These are phyloP conservation scores for Kluyveromyces sp. DNA, from an alignment of 1,139 yeast genomes.

Conservation along the genomic window DNA sequence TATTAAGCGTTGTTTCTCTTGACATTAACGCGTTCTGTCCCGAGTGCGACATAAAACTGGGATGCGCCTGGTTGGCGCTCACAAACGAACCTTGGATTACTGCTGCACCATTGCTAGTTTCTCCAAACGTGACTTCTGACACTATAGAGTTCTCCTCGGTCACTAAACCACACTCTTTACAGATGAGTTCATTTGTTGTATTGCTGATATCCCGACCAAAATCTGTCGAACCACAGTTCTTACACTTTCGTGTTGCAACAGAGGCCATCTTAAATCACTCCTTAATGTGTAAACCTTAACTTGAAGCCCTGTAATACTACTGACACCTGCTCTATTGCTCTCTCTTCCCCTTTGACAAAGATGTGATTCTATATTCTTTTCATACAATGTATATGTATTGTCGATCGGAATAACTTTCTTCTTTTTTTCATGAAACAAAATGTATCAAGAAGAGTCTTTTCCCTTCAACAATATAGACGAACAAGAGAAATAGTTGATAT, in stretches of 20 bases:
- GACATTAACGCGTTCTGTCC: constrained; percentile 70
- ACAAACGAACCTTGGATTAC: constrained; percentile 92
- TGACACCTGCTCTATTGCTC: too few species aligned
- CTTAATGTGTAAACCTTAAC: not conserved
- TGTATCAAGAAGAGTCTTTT: too few species aligned
- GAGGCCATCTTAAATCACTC: too few species aligned
- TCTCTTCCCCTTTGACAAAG: too few species aligned
- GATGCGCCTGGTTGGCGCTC: constrained; percentile 79
- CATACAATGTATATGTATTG: too few species aligned
- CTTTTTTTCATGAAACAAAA: too few species aligned
- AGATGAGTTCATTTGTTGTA: constrained; percentile 71
- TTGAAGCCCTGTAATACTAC: not conserved
- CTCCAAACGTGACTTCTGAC: constrained; percentile 91
- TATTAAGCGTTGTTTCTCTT: constrained; percentile 77
- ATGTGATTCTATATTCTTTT: too few species aligned
- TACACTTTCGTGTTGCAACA: constrained; percentile 23
- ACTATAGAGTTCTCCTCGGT: constrained; percentile 90
- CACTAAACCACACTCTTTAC: constrained; percentile 78
- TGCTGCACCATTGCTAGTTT: constrained; percentile 88
- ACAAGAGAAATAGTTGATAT: too few species aligned
- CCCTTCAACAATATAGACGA: too few species aligned
- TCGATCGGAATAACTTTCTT: too few species aligned
- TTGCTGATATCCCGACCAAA: constrained; percentile 44
- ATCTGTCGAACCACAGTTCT: constrained; percentile 41
- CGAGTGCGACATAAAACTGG: constrained; percentile 47